Evolutionary conservation across 805 yeast species (phyloP), one percentile per base, ranked within the genome.

Genomic region (Scheffersomyces ergatensis): DNA sequence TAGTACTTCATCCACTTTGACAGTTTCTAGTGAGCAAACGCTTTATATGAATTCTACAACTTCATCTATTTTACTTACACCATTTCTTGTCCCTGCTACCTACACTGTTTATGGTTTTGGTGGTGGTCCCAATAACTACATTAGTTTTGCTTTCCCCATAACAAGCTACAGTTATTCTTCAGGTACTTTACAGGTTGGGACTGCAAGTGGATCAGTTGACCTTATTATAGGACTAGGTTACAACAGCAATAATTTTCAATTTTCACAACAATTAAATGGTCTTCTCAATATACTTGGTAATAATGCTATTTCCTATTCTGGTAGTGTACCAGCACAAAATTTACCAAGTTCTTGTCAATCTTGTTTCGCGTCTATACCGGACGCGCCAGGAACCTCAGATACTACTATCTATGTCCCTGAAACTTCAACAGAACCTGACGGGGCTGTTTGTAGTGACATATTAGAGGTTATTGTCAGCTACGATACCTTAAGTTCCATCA

Each of bases 51-150:
- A 48, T 37, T 18, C 45, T n/a, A 12, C 48, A 2, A 16, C 42
- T 15, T 53, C 60, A 4, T 21, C 47, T 23, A 17, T 55, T 25
- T 34, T 43, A 18, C 49, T 49, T 19, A 45, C 40, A 12, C 39
- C 51, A 12, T 11, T 41, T 3, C 20, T 42, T 25, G 34, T 39
- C n/a, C 2, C 42, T 3, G 52, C 44, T 29, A 43, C 56, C 3
- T 41, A 38, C 31, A 46, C 45, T 23, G 60, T 57, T 14, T 48
- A 50, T 26, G 60, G 60, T 15, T 57, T 42, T 32, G 62, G 62
- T 40, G 37, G 39, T 24, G 54, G 57, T 21, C n/a, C n/a, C n/a
- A n/a, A n/a, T n/a, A 54, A 57, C 33, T 19, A 38, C 14, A 44
- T 54, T 39, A 53, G 47, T 15, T 33, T 47, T 6, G 18, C n/a